Percentiles rank a stretch among this genome's conserved stretches.
Evolutionary conservation across 805 yeast genomes (phyloP).

Genomic region (Candida nemodendra): DNA sequence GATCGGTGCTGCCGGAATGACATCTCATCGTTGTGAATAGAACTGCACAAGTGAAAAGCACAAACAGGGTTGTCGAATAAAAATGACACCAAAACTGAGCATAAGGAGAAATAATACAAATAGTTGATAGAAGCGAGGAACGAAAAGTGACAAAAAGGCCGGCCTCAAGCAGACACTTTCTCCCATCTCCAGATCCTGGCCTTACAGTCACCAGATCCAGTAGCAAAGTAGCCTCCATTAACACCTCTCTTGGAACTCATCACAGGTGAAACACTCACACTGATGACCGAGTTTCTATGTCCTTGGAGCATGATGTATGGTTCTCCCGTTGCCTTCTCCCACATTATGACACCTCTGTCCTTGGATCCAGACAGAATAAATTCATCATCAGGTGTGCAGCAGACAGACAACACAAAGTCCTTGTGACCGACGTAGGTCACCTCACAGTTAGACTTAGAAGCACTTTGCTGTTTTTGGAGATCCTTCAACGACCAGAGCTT

Average conservation of each 20-base stretch:
- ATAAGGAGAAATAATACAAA: constrained; percentile 17
- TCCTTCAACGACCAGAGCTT: constrained; percentile 91
- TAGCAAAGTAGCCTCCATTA: constrained; percentile 84
- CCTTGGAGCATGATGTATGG: constrained; percentile 96
- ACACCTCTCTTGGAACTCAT: constrained; percentile 51
- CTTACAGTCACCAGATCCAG: constrained; percentile 96
- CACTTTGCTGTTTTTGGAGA: constrained; percentile 43
- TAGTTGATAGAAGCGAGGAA: constrained; percentile 5
- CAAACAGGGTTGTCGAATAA: too few relatives aligned
- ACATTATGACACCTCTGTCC: constrained; percentile 94
- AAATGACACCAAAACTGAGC: too few relatives aligned
- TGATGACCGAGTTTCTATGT: constrained; percentile 91
- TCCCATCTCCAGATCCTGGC: constrained; percentile 96
- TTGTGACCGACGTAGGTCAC: constrained; percentile 94
- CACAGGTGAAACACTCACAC: constrained; percentile 86
- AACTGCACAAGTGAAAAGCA: neutral
- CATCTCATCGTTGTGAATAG: too few relatives aligned
- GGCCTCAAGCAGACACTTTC: constrained; percentile 25
- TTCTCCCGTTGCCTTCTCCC: constrained; percentile 92
- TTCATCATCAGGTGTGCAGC: constrained; percentile 89
- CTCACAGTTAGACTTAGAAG: constrained; percentile 64
- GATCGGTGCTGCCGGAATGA: too few relatives aligned
- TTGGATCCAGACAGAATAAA: constrained; percentile 92
- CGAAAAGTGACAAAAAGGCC: neutral
- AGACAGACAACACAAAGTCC: constrained; percentile 91